These are phyloP conservation scores for Melastoma malabathricum DNA, from an alignment of 345 rosid species.

Conservation along the genomic window DNA sequence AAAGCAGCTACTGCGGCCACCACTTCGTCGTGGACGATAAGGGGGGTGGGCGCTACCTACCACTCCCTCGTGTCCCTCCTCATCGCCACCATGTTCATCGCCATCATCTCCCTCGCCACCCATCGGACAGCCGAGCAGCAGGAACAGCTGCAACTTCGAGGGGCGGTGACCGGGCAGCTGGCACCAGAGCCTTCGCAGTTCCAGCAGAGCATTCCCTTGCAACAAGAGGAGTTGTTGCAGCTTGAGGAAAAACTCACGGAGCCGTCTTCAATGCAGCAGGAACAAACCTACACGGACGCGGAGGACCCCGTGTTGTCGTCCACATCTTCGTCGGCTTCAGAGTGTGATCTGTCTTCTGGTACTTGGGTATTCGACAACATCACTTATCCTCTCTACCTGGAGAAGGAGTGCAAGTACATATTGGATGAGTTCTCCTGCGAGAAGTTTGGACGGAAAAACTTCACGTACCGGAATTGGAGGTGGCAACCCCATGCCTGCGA, in stretches of 20 bases:
- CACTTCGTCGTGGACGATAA: slow-evolving; percentile 8
- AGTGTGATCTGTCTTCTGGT: slow-evolving; percentile 64
- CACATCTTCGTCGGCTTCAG: neutral
- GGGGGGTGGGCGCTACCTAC: slow-evolving; percentile 43
- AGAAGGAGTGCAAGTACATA: slow-evolving; percentile 56
- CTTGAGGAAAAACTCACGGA: no score
- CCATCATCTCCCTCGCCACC: slow-evolving; percentile 17
- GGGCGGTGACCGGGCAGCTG: neutral
- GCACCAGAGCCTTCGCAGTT: no score
- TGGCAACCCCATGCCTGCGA: slow-evolving; percentile 88
- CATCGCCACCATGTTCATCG: slow-evolving; percentile 29
- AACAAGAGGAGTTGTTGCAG: no score
- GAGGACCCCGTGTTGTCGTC: neutral
- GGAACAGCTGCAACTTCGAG: neutral
- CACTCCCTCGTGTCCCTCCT: slow-evolving; percentile 53
- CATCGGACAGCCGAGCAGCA: no score
- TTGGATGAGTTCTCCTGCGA: slow-evolving; percentile 70
- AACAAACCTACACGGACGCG: neutral
- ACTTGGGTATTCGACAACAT: slow-evolving; percentile 66
- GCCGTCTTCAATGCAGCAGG: no score
- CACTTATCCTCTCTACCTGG: slow-evolving; percentile 63
- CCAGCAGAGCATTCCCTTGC: no score
- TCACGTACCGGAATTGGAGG: slow-evolving; percentile 54
- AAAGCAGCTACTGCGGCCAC: slow-evolving; percentile 22
- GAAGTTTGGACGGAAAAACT: slow-evolving; percentile 74